These are phyloP conservation scores for Dalechampia spathulata DNA, from an alignment of 441 rosid genomes.

Conservation along the genomic window DNA sequence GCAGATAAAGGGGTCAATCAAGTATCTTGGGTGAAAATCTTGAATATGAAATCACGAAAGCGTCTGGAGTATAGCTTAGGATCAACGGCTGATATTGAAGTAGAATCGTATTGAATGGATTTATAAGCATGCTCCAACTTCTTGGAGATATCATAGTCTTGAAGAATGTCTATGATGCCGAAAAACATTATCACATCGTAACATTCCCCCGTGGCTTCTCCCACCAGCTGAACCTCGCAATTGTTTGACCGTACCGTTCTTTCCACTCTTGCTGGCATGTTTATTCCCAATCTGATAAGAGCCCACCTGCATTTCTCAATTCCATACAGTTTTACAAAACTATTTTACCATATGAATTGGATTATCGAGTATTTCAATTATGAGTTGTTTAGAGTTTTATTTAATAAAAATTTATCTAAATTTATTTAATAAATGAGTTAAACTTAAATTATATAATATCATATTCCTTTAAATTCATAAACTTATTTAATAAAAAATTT, in stretches of 20 bases:
- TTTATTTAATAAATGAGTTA: too few relatives aligned
- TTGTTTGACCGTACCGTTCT: conserved; percentile 57
- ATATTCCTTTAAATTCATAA: too few relatives aligned
- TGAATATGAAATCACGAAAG: conserved; percentile 82
- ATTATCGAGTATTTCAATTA: too few relatives aligned
- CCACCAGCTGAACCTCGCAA: conserved; percentile 59
- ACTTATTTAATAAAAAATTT: too few relatives aligned
- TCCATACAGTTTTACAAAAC: too few relatives aligned
- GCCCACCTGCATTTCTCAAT: conserved; percentile 45
- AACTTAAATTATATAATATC: too few relatives aligned
- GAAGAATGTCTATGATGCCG: conserved; percentile 88
- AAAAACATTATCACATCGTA: conserved; percentile 72
- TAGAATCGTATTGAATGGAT: conserved; percentile 88
- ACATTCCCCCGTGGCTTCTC: conserved; percentile 76
- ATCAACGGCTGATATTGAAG: conserved; percentile 97
- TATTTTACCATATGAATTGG: too few relatives aligned
- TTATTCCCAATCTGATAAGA: conserved; percentile 54
- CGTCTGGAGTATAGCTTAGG: conserved; percentile 90
- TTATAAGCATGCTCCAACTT: conserved; percentile 95
- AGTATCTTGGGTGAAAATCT: conserved; percentile 65
- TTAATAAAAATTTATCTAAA: too few relatives aligned
- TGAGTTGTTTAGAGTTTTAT: too few relatives aligned
- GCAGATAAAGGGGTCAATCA: conserved; percentile 8
- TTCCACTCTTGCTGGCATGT: conserved; percentile 78
- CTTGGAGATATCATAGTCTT: conserved; percentile 94